phyloP scores from a whole-genome alignment of 2,329 filamentous ascomycete genomes.

The Neofusicoccum parvum region DNA sequence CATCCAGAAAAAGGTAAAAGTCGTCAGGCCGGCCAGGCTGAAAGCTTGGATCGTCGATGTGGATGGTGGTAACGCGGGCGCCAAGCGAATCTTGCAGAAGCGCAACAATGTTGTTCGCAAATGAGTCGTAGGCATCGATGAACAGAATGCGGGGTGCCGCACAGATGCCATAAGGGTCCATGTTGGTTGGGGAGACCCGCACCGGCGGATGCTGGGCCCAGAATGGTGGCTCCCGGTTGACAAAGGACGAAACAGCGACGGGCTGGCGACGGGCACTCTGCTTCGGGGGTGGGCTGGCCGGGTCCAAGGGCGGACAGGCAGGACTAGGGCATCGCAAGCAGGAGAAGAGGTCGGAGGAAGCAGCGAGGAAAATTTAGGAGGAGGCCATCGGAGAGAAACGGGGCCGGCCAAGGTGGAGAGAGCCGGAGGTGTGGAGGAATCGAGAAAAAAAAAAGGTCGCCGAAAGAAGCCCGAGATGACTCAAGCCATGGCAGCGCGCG shows the following conservation, averaged over 20 bases:
- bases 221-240: neutral
- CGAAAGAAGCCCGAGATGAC: slow-evolving; percentile 5
- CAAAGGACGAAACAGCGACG: neutral
- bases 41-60: slow-evolving; percentile 60
- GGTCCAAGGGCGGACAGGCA: neutral
- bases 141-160: slow-evolving; percentile 66
- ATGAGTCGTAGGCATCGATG: slow-evolving; percentile 95
- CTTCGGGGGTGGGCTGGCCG: neutral
- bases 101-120: slow-evolving; percentile 90
- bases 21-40: slow-evolving; percentile 31
- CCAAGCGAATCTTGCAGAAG: slow-evolving; percentile 71
- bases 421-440: neutral
- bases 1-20: slow-evolving; percentile 50
- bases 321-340: neutral
- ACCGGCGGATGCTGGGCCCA: neutral
- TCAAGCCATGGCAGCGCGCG: neutral
- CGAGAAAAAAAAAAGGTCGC: neutral
- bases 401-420: neutral
- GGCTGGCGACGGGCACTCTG: neutral
- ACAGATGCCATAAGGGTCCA: slow-evolving; percentile 10
- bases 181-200: neutral
- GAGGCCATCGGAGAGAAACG: neutral
- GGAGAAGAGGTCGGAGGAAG: neutral
- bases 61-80: slow-evolving; percentile 69
- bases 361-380: neutral